phyloP scores from a whole-genome alignment of 1,139 yeast genomes.

The Diutina neorugosa region DNA sequence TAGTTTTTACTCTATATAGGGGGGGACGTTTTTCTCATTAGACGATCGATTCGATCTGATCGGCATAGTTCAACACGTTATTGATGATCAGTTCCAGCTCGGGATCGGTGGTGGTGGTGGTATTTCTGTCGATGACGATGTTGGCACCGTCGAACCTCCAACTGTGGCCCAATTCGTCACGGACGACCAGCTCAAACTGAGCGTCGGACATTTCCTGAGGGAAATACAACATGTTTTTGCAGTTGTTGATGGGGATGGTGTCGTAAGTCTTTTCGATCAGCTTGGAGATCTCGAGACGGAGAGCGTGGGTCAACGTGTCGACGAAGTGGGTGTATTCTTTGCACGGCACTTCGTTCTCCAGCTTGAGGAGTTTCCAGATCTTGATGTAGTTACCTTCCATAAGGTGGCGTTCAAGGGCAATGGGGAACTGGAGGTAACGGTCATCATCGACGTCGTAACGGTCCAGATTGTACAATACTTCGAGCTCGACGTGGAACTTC shows the following conservation, averaged over 20 bases:
- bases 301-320: constrained; percentile 57
- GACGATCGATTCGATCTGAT: constrained; percentile 78
- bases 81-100: constrained; percentile 31
- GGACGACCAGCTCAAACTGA: constrained; percentile 49
- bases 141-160: constrained; percentile 56
- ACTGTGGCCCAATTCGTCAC: constrained; percentile 34
- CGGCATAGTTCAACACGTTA: constrained; percentile 68
- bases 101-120: constrained; percentile 18
- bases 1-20: background rate
- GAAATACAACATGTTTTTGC: constrained; percentile 69
- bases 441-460: constrained; percentile 34
- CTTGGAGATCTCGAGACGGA: constrained; percentile 79
- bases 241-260: constrained; percentile 67
- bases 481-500: constrained; percentile 82
- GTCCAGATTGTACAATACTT: constrained; percentile 44
- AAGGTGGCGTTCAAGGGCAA: constrained; percentile 80
- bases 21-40: constrained; percentile 13
- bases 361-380: constrained; percentile 69
- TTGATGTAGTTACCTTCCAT: constrained; percentile 96
- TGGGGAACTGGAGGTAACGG: constrained; percentile 66
- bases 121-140: constrained; percentile 37
- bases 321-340: constrained; percentile 50
- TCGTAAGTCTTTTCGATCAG: constrained; percentile 74
- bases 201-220: constrained; percentile 47
- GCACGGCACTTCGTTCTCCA: constrained; percentile 39